phyloP scores from a whole-genome alignment of 1,139 yeast species.

The Diutina rugosa region DNA sequence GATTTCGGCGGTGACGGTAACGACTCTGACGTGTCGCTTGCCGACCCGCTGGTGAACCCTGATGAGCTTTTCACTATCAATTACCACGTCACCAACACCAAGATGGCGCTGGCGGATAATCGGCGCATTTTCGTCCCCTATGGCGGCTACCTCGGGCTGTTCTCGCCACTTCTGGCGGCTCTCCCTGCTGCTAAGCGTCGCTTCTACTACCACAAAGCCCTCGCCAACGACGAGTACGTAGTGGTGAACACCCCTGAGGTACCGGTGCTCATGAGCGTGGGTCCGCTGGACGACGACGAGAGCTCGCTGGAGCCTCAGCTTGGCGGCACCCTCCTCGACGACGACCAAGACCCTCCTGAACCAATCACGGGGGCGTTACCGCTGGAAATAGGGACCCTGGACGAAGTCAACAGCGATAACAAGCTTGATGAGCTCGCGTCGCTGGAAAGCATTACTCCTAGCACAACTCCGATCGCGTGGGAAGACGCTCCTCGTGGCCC shows the following conservation, averaged over 20 bases:
- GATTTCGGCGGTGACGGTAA: conserved; percentile 15
- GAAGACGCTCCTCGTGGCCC: not conserved
- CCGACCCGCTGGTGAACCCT: conserved; percentile 38
- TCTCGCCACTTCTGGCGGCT: conserved; percentile 15
- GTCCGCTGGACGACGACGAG: not conserved
- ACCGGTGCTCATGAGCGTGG: not conserved
- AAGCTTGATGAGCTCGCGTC: not conserved
- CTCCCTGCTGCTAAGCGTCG: conserved; percentile 18
- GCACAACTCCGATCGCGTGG: not conserved
- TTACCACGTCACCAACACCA: conserved; percentile 7
- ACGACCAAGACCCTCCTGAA: conserved; percentile 37
- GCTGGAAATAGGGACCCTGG: conserved; percentile 6
- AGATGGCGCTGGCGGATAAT: not conserved
- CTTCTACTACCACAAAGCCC: conserved; percentile 16
- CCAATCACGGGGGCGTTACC: conserved; percentile 26
- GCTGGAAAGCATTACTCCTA: not conserved
- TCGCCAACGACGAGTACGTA: not conserved
- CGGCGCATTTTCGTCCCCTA: not conserved
- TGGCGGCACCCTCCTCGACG: not conserved
- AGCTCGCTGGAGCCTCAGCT: not conserved
- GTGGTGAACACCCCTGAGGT: not conserved
- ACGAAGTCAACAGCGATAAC: not conserved
- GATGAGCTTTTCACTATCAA: conserved; percentile 40
- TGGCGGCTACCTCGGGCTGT: conserved; percentile 11
- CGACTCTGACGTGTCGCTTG: conserved; percentile 36